A percentile compares a stretch with the other conserved stretches of the same genome.
Evolutionary conservation across 805 yeast species (phyloP).

Genomic region (Sugiyamaella marilandica): DNA sequence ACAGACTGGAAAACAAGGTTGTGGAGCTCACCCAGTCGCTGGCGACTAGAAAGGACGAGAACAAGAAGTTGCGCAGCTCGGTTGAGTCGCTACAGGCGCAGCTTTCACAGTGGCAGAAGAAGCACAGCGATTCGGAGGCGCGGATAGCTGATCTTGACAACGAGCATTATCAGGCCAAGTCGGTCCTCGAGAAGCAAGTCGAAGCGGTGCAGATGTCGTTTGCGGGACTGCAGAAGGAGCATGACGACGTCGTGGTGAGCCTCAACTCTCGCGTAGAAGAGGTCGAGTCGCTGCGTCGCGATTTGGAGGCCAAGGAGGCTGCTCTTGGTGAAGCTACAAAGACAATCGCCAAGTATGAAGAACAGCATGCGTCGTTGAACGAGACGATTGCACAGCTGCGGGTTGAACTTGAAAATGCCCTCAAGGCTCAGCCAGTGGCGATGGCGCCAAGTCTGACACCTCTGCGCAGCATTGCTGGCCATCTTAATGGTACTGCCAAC

Average conservation of each 20-base stretch:
- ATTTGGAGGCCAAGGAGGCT: constrained; percentile 24
- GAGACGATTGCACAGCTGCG: constrained; percentile 36
- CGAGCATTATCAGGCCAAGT: constrained; percentile 24
- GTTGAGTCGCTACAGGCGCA: constrained; percentile 40
- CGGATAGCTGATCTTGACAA: constrained; percentile 25
- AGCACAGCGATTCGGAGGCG: constrained; percentile 25
- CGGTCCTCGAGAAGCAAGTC: constrained; percentile 18
- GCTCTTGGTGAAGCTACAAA: constrained; percentile 29
- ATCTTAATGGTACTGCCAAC: constrained; percentile 13
- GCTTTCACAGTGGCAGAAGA: constrained; percentile 28
- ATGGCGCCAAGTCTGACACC: constrained; percentile 33
- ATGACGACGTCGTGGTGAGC: constrained; percentile 24
- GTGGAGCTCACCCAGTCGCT: constrained; percentile 86
- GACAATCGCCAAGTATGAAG: constrained; percentile 22
- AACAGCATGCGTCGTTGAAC: constrained; percentile 17
- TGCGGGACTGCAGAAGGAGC: constrained; percentile 24
- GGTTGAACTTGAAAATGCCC: constrained; percentile 44
- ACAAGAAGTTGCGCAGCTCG: constrained; percentile 62
- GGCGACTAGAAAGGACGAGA: constrained; percentile 74
- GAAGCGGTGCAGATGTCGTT: constrained; percentile 20
- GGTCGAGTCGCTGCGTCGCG: constrained; percentile 25
- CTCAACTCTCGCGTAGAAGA: constrained; percentile 31
- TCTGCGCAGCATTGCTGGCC: constrained; percentile 27
- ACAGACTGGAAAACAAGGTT: constrained; percentile 93
- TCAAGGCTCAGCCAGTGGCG: constrained; percentile 28